Percentiles rank a stretch among this genome's conserved stretches.
phyloP scores from a whole-genome alignment of 148 eudicot genomes.

The Polygonum maritimum region DNA sequence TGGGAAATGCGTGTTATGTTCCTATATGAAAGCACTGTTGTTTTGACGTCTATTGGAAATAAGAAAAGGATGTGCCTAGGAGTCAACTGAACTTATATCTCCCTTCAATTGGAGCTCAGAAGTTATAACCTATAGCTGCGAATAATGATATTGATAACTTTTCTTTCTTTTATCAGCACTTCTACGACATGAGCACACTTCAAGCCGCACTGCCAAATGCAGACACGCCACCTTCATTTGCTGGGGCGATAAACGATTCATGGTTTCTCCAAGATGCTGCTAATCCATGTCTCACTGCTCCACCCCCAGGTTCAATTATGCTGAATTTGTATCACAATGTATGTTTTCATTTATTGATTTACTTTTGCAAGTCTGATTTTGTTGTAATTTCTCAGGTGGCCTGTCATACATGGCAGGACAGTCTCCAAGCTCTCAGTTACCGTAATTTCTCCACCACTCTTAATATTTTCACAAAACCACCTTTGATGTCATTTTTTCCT shows the following conservation, averaged over 20 bases:
- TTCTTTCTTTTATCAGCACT: constrained; percentile 27
- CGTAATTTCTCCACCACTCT: constrained; percentile 34
- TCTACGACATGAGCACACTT: constrained; percentile 66
- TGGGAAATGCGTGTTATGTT: not conserved
- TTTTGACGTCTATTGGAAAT: not conserved
- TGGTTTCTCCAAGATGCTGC: constrained; percentile 59
- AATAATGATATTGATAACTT: not conserved
- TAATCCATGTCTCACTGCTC: constrained; percentile 25
- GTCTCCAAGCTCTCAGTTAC: constrained; percentile 41
- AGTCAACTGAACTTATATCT: not conserved
- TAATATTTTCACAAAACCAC: not conserved
- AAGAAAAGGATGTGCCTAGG: not conserved
- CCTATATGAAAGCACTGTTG: not conserved
- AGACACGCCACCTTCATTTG: constrained; percentile 34
- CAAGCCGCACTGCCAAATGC: constrained; percentile 55
- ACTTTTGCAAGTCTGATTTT: not conserved
- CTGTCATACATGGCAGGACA: constrained; percentile 48
- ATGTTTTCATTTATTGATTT: not conserved
- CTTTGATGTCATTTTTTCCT: not conserved
- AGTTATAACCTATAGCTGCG: not conserved
- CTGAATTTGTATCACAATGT: not conserved
- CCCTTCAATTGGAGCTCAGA: not conserved
- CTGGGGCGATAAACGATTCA: constrained; percentile 35
- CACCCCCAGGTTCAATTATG: constrained; percentile 36
- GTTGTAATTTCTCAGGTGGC: constrained; percentile 35